A percentile compares a stretch with the other conserved stretches of the same genome.
phyloP scores from a whole-genome alignment of 2,329 filamentous ascomycete species.

The Metarhizium brunneum region DNA sequence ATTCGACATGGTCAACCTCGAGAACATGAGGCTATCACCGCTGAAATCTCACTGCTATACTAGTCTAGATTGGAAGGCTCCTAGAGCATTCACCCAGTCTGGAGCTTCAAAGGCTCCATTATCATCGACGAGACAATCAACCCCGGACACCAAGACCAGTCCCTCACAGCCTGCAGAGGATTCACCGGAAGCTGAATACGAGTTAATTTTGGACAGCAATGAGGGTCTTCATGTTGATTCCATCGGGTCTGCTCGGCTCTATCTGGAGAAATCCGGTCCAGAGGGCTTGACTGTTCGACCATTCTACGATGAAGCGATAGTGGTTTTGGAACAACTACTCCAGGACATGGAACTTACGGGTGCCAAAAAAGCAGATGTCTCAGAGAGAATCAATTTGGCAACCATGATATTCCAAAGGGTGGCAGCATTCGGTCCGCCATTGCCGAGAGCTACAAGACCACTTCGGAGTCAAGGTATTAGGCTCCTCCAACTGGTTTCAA shows the following conservation, averaged over 20 bases:
- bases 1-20: constrained; percentile 3
- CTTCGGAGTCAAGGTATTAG: constrained; percentile 12
- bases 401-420: constrained; percentile 11
- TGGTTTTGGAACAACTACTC: constrained; percentile 6
- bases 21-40: background rate
- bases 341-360: constrained; percentile 3
- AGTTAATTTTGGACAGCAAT: background rate
- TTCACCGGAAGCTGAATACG: background rate
- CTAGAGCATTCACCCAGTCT: background rate
- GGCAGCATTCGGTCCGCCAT: constrained; percentile 7
- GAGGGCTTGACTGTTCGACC: background rate
- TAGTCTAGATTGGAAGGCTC: constrained; percentile 1
- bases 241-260: constrained; percentile 1
- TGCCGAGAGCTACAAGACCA: constrained; percentile 3
- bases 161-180: background rate
- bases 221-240: background rate
- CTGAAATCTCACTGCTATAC: background rate
- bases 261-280: background rate
- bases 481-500: constrained; percentile 15
- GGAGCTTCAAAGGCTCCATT: background rate
- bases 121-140: background rate
- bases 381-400: constrained; percentile 7
- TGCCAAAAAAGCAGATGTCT: background rate
- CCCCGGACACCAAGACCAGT: background rate
- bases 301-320: constrained; percentile 6